A percentile compares a stretch with the other conserved stretches of the same genome.
Conservation (phyloP, 2,329 filamentous ascomycete genomes). For the Ophiostoma australiae region DNA sequence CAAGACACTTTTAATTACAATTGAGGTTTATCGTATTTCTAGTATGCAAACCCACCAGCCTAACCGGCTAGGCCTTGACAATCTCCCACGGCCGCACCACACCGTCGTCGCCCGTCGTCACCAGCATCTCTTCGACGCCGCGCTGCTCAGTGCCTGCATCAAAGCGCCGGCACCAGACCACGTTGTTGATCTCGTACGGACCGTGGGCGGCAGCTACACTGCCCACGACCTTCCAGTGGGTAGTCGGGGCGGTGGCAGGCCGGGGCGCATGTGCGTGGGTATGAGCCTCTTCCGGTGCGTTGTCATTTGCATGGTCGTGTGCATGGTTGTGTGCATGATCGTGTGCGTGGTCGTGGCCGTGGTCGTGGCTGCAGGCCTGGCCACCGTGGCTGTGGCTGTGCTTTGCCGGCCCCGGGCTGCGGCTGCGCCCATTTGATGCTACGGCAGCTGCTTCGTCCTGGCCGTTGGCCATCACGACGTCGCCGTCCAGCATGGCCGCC, state of each 20-base stretch:
- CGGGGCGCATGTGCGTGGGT: slow-evolving; percentile 33
- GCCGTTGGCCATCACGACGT: slow-evolving; percentile 23
- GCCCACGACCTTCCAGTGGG: slow-evolving; percentile 66
- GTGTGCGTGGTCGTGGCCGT: slow-evolving; percentile 26
- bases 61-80: slow-evolving; percentile 8
- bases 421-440: slow-evolving; percentile 17
- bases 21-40: not conserved
- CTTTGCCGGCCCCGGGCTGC: slow-evolving; percentile 2
- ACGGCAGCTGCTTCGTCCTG: not conserved
- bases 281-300: slow-evolving; percentile 15
- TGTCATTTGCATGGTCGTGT: slow-evolving; percentile 20
- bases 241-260: slow-evolving; percentile 15
- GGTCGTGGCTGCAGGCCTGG: slow-evolving; percentile 35
- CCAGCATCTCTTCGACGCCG: slow-evolving; percentile 71
- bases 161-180: slow-evolving; percentile 76
- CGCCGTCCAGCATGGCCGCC: slow-evolving; percentile 20
- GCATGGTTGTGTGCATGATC: slow-evolving; percentile 29
- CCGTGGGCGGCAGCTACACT: slow-evolving; percentile 73
- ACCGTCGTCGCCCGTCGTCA: slow-evolving; percentile 91
- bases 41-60: not conserved
- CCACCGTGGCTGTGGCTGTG: slow-evolving; percentile 29
- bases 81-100: slow-evolving; percentile 73
- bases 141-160: slow-evolving; percentile 57
- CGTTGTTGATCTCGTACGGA: slow-evolving; percentile 90
- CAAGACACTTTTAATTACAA: not conserved